Base-by-base conservation (phyloP, 495 filamentous ascomycete genomes). In the Hypomontagnella submonticulosa region DNA sequence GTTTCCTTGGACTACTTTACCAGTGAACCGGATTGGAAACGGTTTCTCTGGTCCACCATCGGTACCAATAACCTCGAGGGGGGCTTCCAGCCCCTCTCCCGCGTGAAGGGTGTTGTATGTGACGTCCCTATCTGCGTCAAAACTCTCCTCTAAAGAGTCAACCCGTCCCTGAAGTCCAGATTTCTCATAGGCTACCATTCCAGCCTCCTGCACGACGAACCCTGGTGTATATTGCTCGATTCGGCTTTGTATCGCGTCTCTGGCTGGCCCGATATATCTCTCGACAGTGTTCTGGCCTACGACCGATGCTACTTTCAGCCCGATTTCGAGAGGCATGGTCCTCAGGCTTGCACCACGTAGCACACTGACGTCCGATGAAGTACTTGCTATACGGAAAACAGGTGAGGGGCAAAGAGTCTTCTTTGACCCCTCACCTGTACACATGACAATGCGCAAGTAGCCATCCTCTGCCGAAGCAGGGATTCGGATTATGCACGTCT, bases 361-460 rank as follows among this genome's bases (percentile, higher is more conserved):
- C 0, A 86, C 83, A 53, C 83, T 85, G 0, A 85, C 81, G 46
- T 81, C 84, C 0, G 79, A 75, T 0, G 85, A 88, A 3, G 85
- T 84, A 23, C 86, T 89, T 2, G 88, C 79, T 18, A 91, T 69
- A 8, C 88, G 81, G 63, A 91, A 90, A 1, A 87, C 79, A 4
- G 88, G 88, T 56, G 86, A 88, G 9, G 79, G 77, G 48, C 87
- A 89, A 2, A 91, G 77, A 0, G 84, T 79, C 71, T 87, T 88
- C 58, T 77, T 73, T 37, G 67, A 66, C 19, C 37, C 57, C 66
- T 56, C 73, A 2, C 83, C 84, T 1, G 79, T 71, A 60, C 87
- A 89, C 12, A 90, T 78, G 1, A 88, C 81, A 4, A 90, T 70
- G 34, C 87, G 85, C 47, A 88, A 87, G 66, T 91, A 91, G 0